phyloP scores from a whole-genome alignment of 164 flowering plant genomes.

The Stephania cephalantha region DNA sequence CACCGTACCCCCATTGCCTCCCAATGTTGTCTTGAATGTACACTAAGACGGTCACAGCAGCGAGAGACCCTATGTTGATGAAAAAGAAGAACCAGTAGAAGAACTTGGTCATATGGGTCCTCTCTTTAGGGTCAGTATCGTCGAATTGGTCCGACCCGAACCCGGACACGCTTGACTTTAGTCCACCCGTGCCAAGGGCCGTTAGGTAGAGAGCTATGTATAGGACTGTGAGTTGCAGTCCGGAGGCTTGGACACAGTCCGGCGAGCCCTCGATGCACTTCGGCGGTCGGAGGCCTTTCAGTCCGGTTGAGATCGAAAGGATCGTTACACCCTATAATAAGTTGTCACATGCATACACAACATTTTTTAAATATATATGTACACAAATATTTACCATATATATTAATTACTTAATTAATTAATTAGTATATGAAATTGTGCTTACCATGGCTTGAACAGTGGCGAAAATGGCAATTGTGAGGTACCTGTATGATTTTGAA shows the following conservation, averaged over 20 bases:
- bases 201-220: conserved; percentile 73
- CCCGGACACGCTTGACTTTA: conserved; percentile 91
- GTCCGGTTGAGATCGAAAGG: conserved; percentile 64
- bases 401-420: too few relatives aligned
- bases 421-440: too few relatives aligned
- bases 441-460: conserved; percentile 67
- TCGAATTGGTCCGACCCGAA: conserved; percentile 96
- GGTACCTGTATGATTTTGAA: conserved; percentile 42
- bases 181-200: conserved; percentile 92
- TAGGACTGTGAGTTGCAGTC: conserved; percentile 50
- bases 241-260: conserved; percentile 50
- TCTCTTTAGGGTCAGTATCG: conserved; percentile 49
- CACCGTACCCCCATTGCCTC: conserved; percentile 79
- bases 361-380: too few relatives aligned
- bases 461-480: conserved; percentile 78
- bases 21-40: conserved; percentile 87
- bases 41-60: conserved; percentile 77
- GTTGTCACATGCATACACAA: too few relatives aligned
- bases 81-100: conserved; percentile 96
- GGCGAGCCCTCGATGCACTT: conserved; percentile 30
- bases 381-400: too few relatives aligned
- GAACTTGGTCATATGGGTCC: conserved; percentile 52
- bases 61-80: conserved; percentile 71
- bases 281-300: conserved; percentile 76
- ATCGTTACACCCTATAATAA: conserved; percentile 67